These are phyloP conservation scores for Penicillium cinerascens DNA, from an alignment of 495 filamentous ascomycete genomes.

Conservation along the genomic window DNA sequence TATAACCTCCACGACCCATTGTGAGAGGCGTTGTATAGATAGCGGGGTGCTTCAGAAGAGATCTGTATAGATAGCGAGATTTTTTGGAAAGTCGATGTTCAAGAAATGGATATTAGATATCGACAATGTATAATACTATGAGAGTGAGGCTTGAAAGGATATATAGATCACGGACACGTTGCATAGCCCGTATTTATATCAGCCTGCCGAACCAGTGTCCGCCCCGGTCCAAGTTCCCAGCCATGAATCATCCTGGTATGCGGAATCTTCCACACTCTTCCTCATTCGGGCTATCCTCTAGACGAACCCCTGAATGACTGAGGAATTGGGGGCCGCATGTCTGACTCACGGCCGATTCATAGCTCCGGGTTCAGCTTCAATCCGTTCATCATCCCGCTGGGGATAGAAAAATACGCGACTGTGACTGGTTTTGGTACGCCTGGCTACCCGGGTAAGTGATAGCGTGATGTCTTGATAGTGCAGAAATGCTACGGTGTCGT, in stretches of 20 bases:
- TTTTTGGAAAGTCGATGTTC: too few relatives aligned
- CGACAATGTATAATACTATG: neutral
- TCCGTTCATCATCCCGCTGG: neutral
- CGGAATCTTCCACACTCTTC: slow-evolving; percentile 2
- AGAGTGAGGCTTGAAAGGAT: neutral
- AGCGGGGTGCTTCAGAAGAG: neutral
- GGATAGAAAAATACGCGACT: neutral
- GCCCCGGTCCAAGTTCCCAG: slow-evolving; percentile 4
- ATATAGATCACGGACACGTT: neutral
- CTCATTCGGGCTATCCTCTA: slow-evolving; percentile 13
- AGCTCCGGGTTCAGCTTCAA: neutral
- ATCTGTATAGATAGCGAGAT: too few relatives aligned
- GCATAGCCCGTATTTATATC: neutral
- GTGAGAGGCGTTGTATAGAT: neutral
- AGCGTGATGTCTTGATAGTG: neutral
- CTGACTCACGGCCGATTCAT: slow-evolving; percentile 21
- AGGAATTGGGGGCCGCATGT: slow-evolving; percentile 4
- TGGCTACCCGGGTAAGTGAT: neutral
- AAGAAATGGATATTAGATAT: neutral
- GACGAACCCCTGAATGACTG: slow-evolving; percentile 1
- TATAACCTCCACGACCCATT: slow-evolving; percentile 57
- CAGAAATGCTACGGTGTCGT: slow-evolving; percentile 6
- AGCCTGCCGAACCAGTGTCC: neutral
- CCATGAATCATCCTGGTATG: slow-evolving; percentile 11
- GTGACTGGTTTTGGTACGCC: neutral